Conservation (phyloP, 306 rosid genomes). For the Bauhinia variegata region DNA sequence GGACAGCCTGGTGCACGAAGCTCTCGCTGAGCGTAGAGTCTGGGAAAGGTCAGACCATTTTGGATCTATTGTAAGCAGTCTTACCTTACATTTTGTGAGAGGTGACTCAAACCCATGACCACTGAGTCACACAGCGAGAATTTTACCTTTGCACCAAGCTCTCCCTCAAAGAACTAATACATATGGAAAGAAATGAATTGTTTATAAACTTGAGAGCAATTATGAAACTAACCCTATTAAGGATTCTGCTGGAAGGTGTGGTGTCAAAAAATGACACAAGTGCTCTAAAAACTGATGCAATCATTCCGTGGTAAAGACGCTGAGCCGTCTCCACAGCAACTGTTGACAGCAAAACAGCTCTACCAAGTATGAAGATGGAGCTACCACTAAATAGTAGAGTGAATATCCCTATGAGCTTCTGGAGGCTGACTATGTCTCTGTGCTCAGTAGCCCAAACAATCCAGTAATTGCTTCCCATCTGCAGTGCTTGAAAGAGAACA, state of each 20-base stretch:
- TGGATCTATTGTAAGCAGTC: no score
- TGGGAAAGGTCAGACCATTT: no score
- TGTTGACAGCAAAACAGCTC: conserved; percentile 56
- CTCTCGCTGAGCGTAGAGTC: no score
- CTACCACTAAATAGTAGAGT: conserved; percentile 55
- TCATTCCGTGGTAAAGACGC: conserved; percentile 54
- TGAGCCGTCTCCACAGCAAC: conserved; percentile 58
- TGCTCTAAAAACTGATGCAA: conserved; percentile 54
- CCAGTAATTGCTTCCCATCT: conserved; percentile 68
- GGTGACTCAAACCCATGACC: no score
- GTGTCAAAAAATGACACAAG: conserved; percentile 57
- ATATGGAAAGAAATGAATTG: no score
- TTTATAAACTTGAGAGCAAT: neutral
- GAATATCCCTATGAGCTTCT: conserved; percentile 47
- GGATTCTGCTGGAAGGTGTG: conserved; percentile 63
- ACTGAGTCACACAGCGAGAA: no score
- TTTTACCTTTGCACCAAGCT: no score
- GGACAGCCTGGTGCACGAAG: no score
- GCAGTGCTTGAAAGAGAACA: conserved; percentile 56
- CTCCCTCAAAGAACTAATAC: no score
- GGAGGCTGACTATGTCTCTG: conserved; percentile 38
- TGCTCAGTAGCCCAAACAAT: conserved; percentile 61
- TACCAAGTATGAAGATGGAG: conserved; percentile 60
- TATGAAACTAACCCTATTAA: conserved; percentile 48
- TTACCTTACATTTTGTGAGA: no score